Base-by-base conservation (phyloP, 139 green algal species). In the Chlamydomonas sphaeroides region DNA sequence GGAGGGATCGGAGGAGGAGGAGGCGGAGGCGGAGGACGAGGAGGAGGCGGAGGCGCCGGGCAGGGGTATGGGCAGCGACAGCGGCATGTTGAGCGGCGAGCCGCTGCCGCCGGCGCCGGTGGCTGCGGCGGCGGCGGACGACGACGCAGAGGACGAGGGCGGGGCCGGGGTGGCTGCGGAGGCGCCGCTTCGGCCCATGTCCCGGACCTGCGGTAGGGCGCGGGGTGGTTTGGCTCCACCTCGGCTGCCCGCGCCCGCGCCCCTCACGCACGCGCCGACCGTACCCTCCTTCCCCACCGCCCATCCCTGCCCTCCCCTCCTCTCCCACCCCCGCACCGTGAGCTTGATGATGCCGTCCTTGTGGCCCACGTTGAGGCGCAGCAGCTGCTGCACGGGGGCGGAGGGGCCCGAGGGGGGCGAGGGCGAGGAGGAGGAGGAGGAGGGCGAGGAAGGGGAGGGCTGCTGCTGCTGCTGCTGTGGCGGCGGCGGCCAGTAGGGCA, bases 321-420 rank as follows among this genome's bases (percentile, higher is more conserved):
- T n/a, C n/a, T n/a, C n/a, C n/a, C n/a, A n/a, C n/a, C n/a, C 21
- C 4, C 75, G 28, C 41, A 86, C 87, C 80, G 84, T 42, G 10
- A 91, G 56, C 51, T 79, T 73, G 49, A 86, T 78, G 21, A 89
- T 85, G 23, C 79, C 84, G 26, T 91, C 79, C 66, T 91, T 91
- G 61, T 87, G 36, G 3, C 83, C 83, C 7, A 89, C 56, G n/a
- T 86, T 76, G 18, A 91, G 41, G 0, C 69, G 62, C 0, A 91
- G 59, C 42, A 68, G 38, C 45, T 87, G 42, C 5, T 65, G 68
- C n/a, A 88, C 48, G 48, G 70, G 68, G 10, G 75, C 59, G 20
- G 73, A 62, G 3, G 0, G 20, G 3, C 25, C 36, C 8, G 33
- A 32, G 23, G 63, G 2, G 33, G 23, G 33, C 33, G 63, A 6